Conservation (phyloP, 1,139 yeast genomes). For the Scheffersomyces lignicola region DNA sequence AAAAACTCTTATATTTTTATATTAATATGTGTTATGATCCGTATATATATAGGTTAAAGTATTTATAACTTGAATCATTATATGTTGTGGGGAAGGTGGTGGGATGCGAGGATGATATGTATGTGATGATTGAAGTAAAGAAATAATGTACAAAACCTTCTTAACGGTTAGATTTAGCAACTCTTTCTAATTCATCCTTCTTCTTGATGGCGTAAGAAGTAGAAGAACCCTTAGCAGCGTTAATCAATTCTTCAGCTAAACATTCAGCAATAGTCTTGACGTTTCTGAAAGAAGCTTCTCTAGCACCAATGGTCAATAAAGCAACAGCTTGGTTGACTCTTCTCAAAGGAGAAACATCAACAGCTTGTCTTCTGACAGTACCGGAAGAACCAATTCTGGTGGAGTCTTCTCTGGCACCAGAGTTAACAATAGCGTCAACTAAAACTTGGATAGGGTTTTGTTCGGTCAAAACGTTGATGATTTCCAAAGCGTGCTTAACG, state of each 20-base stretch:
- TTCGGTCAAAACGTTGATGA: conserved; percentile 96
- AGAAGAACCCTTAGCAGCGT: conserved; percentile 99
- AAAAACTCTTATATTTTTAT: conserved; percentile 3
- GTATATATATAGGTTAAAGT: conserved; percentile 1
- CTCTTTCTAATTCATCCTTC: conserved; percentile 99
- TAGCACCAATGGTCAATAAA: conserved; percentile 98
- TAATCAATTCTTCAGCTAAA: conserved; percentile 99
- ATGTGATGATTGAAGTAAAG: conserved; percentile 1
- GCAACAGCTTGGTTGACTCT: conserved; percentile 99
- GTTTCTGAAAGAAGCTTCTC: conserved; percentile 99
- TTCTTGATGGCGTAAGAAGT: conserved; percentile 99
- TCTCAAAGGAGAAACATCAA: conserved; percentile 99
- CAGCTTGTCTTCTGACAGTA: conserved; percentile 99
- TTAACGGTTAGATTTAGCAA: conserved; percentile 99
- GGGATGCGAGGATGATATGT: conserved; percentile 1
- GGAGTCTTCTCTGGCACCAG: conserved; percentile 99
- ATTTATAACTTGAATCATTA: conserved; percentile 1
- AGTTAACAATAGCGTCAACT: conserved; percentile 99
- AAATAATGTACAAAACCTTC: conserved; percentile 10
- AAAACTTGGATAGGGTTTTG: conserved; percentile 99
- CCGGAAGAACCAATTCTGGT: conserved; percentile 99
- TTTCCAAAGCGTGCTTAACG: conserved; percentile 98
- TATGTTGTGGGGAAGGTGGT: not conserved
- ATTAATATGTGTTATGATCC: conserved; percentile 4
- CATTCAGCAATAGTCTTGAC: conserved; percentile 99